phyloP scores from a whole-genome alignment of 106 monocot genomes.

The Triglochin maritima region DNA sequence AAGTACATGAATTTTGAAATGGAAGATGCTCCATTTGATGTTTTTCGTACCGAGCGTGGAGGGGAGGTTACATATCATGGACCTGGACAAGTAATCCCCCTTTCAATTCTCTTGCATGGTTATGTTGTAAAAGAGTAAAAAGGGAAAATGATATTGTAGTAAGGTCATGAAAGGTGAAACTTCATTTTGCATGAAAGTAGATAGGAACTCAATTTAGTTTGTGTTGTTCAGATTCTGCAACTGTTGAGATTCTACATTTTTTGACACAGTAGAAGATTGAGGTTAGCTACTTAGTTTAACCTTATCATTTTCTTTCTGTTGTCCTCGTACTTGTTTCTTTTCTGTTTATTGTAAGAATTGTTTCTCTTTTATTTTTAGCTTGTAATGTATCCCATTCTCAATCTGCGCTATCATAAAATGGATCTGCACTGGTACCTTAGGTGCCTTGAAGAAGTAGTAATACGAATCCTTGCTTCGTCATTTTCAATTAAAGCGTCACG shows the following conservation, averaged over 20 bases:
- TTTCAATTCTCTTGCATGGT: background rate
- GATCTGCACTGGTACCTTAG: conserved; percentile 95
- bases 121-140: too few species aligned
- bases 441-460: conserved; percentile 84
- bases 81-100: conserved; percentile 66
- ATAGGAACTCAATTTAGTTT: too few species aligned
- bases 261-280: too few species aligned
- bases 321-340: too few species aligned
- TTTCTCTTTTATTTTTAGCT: conserved; percentile 31
- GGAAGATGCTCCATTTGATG: conserved; percentile 51
- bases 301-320: too few species aligned
- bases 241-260: too few species aligned
- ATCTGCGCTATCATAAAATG: conserved; percentile 65
- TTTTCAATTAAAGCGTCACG: conserved; percentile 55
- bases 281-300: too few species aligned
- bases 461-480: conserved; percentile 40
- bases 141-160: too few species aligned
- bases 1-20: conserved; percentile 64
- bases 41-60: conserved; percentile 79
- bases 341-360: conserved; percentile 1
- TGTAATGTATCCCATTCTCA: conserved; percentile 91
- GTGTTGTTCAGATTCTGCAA: too few species aligned
- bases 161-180: too few species aligned
- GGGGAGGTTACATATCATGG: conserved; percentile 97
- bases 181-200: too few species aligned